Evolutionary conservation across 2,329 filamentous ascomycete genomes (phyloP), one percentile per base, ranked within the genome.

Genomic region (Catunica adiposa): DNA sequence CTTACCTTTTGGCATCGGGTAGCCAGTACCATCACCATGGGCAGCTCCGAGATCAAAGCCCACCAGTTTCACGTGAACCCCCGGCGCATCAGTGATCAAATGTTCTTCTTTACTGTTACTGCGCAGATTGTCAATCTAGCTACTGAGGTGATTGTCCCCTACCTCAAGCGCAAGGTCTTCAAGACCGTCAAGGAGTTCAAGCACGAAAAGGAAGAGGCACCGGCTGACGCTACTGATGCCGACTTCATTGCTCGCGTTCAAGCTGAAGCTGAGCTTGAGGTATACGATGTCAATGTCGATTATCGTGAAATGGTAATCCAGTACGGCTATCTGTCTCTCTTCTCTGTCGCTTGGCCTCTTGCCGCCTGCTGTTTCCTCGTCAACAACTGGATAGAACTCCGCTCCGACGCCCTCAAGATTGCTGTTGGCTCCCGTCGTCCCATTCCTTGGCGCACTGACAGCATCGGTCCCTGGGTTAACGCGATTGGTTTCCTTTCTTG

Each of bases 351-450:
- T 55, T 98, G 92, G 92, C 92, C 92, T 0, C 73, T 97, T n/a
- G 89, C 90, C 0, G 83, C 85, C 1, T 76, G 88, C 56, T 90
- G 85, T 1, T 97, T 97, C 71, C 71, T 97, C 11, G 72, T 92
- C 68, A 97, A 97, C 71, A 94, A 97, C 70, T 97, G 90, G 89
- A 72, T 98, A 57, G 92, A 97, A 66, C 78, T 97, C 40, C 85
- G 92, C 44, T 87, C 87, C 0, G 92, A 98, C 65, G 89, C 90
- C 1, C 78, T 95, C 70, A 98, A 98, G 68, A 94, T 97, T 63
- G 89, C 89, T 56, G 76, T 88, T 51, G 84, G 89, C 67, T 89
- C 87, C 73, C 84, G 90, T 63, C 82, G 92, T 2, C 92, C 92
- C 0, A 87, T 86, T 38, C 92, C 92, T 0, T 88, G 85, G 78